Evolutionary conservation across 371 early-diverging fungal genomes (phyloP), one percentile per base, ranked within the genome.

Genomic region (Mortierella sp.): DNA sequence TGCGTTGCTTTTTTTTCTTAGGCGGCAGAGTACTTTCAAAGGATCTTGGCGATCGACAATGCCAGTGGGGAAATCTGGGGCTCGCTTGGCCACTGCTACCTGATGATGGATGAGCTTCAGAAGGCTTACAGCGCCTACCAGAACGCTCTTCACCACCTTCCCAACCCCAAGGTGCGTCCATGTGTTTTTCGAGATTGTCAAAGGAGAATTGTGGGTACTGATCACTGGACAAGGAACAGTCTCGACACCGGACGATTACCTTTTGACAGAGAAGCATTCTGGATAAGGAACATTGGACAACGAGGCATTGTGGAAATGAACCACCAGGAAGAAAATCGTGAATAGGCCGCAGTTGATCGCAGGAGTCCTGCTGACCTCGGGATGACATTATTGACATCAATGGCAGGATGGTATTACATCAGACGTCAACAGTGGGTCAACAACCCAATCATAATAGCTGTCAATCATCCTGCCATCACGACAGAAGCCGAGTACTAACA

Each of bases 41-140:
- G 97, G 26, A 93, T 96, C 44, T 87, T 98, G 37, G 89, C 91
- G 74, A 94, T 98, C 51, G 95, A 98, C 78, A 91, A 90, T 50
- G 88, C 87, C 57, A 96, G 96, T 83, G 98, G 98, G 28, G 97
- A 98, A 74, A 94, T 95, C 40, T 98, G 98, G 98, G 97, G 96
- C 19, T 95, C 96, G 10, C 90, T 98, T 43, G 98, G 97, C 28
- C 97, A 98, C 88, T 97, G 97, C 88, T 97, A 96, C 87, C 89
- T 98, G 72, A 96, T 97, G 97, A 92, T 95, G 91, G 98, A 97
- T 82, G 96, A 98, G 73, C 90, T 98, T 57, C 96, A 96, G 76
- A 95, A 96, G 83, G 98, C 99, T 2, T 98, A 97, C 83, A 91
- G 92, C 57, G 96, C 98, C 16, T 98, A 98, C 75, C 98, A 98